These are phyloP conservation scores for Obelidium mucronatum DNA, from an alignment of 192 early-diverging fungal species.

Conservation along the genomic window DNA sequence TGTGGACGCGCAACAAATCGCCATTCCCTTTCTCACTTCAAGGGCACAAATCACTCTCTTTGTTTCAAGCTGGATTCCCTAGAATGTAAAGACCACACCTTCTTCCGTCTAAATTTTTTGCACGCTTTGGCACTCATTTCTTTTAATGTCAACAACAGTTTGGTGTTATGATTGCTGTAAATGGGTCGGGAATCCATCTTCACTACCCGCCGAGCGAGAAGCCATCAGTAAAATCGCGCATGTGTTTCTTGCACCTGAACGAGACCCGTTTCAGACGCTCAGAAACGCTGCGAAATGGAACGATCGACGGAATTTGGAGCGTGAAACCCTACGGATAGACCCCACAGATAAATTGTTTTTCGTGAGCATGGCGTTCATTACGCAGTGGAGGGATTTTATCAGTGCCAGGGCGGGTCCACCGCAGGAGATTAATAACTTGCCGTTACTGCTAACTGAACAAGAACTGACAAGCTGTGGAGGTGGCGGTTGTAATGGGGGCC, in stretches of 20 bases:
- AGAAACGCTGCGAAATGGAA: neutral
- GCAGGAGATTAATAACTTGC: neutral
- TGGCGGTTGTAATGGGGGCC: no score
- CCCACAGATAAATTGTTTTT: neutral
- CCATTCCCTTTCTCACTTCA: neutral
- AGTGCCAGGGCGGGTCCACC: neutral
- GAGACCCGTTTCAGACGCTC: neutral
- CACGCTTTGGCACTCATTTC: neutral
- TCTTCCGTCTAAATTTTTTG: neutral
- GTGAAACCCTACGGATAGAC: neutral
- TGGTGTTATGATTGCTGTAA: conserved; percentile 1
- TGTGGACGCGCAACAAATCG: neutral
- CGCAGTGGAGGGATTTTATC: neutral
- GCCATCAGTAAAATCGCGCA: neutral
- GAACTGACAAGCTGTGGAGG: no score
- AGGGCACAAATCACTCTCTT: neutral
- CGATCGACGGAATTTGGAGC: neutral
- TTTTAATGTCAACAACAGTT: neutral
- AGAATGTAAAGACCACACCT: neutral
- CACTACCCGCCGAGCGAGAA: neutral
- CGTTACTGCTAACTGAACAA: neutral
- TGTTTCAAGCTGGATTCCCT: neutral
- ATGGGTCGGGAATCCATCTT: neutral
- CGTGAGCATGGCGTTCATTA: neutral
- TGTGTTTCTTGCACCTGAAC: neutral